Evolutionary conservation across 768 basidiomycete genomes (phyloP), one percentile per base, ranked within the genome.

Genomic region (Trametes cingulata): DNA sequence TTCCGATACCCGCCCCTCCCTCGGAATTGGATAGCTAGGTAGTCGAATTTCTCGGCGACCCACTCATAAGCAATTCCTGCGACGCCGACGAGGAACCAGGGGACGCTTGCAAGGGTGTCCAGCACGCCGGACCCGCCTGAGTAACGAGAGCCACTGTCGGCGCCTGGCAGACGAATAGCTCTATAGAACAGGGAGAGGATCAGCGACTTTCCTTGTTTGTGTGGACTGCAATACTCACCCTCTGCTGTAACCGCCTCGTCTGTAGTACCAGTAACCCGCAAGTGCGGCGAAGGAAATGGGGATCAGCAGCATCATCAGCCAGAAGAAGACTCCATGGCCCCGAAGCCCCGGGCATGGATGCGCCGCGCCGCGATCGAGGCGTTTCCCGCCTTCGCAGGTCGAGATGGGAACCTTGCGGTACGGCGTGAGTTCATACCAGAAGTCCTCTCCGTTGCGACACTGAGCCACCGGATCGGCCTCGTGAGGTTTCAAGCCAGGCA

Each of bases 371-470:
- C 79, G 85, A 71, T 99, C 93, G 13, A 82, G 85, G n/a, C 90
- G 82, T 1, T 74, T 63, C 4, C 95, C 96, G 6, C 85, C 95
- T 53, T 86, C 84, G 71, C 97, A 99, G 20, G 79, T 84, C 36
- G 95, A 96, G 72, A 90, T 90, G 0, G 90, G 90, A 48, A 98
- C 91, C 74, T 92, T 88, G 51, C 95, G 90, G 70, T 96, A 96
- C 5, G 87, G 77, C 0, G 96, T 98, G 25, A 94, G 86, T 52
- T 93, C 94, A 71, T 95, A 98, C 97, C 97, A 99, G 72, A 80
- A 92, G 3, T 88, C 85, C 45, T 86, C 86, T 19, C 78, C 82
- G 53, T 74, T 73, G 20, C 74, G 76, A 68, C 91, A 94, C 5
- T 82, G 78, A 27, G 82, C 81, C n/a, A 12, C 25, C 1, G 55